Evolutionary conservation across 108 stramenopile genomes (phyloP).

Genomic region (Cyclotella distinguenda): DNA sequence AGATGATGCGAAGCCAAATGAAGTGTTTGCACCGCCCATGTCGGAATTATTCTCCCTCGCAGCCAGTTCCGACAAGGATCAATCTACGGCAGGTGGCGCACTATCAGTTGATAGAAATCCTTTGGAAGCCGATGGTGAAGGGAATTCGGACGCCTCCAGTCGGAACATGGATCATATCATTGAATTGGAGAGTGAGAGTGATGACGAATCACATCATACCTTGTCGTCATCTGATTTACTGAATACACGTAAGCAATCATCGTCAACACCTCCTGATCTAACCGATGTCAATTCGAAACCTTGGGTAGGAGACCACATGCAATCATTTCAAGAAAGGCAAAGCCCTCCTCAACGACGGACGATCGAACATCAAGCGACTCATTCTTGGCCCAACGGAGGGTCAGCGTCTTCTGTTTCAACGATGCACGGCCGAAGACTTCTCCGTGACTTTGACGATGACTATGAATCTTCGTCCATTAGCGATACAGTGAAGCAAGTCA

Average conservation of each 20-base stretch:
- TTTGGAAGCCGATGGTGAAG: too few relatives aligned
- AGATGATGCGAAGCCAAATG: neutral
- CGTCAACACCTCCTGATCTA: neutral
- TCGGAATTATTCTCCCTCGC: conserved; percentile 39
- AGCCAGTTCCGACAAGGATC: neutral
- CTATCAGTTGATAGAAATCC: conserved; percentile 1
- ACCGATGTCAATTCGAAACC: neutral
- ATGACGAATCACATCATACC: conserved; percentile 22
- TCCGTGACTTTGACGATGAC: conserved; percentile 35
- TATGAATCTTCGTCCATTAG: conserved; percentile 34
- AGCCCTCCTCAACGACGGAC: neutral
- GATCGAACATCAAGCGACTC: neutral
- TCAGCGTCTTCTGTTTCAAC: conserved; percentile 5
- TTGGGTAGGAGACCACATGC: neutral
- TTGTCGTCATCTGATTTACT: neutral
- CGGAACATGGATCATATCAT: too few relatives aligned
- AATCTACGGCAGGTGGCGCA: neutral
- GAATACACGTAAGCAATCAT: neutral
- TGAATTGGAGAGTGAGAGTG: conserved; percentile 10
- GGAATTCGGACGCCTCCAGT: too few relatives aligned
- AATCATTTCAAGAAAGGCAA: neutral
- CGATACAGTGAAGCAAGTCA: conserved; percentile 28
- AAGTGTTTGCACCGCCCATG: conserved; percentile 42
- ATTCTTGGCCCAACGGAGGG: conserved; percentile 14
- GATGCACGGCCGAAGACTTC: neutral